phyloP scores from a whole-genome alignment of 78 protist species.

The Diacronema lutheri region DNA sequence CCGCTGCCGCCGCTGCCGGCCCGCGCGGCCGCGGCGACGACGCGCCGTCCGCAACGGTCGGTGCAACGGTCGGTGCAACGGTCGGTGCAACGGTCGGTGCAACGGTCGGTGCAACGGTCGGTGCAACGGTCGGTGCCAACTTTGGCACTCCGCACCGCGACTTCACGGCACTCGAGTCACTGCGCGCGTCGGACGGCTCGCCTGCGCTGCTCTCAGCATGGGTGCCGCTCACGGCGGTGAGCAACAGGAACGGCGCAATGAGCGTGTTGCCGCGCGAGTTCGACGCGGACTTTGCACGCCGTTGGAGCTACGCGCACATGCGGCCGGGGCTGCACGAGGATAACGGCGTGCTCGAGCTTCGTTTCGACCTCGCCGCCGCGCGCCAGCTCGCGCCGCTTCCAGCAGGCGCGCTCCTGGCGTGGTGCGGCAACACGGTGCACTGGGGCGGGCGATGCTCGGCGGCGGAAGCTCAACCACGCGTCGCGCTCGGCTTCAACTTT shows the following conservation, averaged over 20 bases:
- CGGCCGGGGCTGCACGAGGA: background rate
- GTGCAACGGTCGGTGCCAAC: too few species aligned
- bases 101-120: too few species aligned
- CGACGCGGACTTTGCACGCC: background rate
- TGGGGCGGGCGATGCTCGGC: background rate
- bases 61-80: too few species aligned
- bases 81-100: too few species aligned
- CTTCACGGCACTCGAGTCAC: background rate
- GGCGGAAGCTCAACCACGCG: background rate
- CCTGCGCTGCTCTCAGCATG: background rate
- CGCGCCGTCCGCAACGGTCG: too few species aligned
- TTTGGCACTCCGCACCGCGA: slow-evolving; percentile 6
- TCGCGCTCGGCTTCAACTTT: background rate
- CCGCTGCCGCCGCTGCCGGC: too few species aligned
- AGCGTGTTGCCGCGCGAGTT: background rate
- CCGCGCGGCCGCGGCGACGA: too few species aligned
- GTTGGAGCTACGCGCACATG: slow-evolving; percentile 3
- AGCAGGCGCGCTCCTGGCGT: background rate
- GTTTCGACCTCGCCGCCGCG: background rate
- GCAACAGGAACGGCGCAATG: background rate
- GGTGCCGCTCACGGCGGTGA: background rate
- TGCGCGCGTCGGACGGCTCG: background rate
- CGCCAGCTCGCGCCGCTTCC: background rate
- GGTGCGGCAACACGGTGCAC: background rate
- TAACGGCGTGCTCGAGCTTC: background rate